Base-by-base conservation (phyloP, 805 yeast genomes). In the Candida mattraensis region DNA sequence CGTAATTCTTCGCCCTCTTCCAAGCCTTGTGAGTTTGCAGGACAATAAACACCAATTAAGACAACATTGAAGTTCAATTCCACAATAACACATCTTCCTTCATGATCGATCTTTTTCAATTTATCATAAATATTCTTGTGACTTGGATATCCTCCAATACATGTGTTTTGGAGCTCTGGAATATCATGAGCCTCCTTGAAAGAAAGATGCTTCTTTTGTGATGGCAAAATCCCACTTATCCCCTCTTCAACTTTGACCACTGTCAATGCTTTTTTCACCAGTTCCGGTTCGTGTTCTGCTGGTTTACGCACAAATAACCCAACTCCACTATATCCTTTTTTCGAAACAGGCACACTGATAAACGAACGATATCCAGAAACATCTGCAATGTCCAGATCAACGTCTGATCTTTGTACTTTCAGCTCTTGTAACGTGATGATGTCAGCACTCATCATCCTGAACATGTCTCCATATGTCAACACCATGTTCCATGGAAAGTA, bases 271-370 rank as follows among this genome's bases (percentile, higher is more conserved):
- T 56, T 53, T 34, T 50, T 55, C 2, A 63, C 36, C 15, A 44
- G 28, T 1, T 58, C 53, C 0, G 72, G 58, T 17, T 81, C 84
- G 8, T 57, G 59, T 0, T 59, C 61, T 1, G 53, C 48, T 1
- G 82, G 77, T 3, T 66, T 59, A 30, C 88, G 63, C 2, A 86
- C 70, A 61, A 86, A 91, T 3, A 91, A 74, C 0, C 89, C 95
- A 1, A 91, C 97, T 0, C 99, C 99, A 37, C 91, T 76, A 56
- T 93, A 93, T 0, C 98, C 98, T 52, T 79, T 84, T 54, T 78
- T 84, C 3, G 54, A 39, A 8, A 55, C 57, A 0, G 96, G 95
- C 9, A 87, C 63, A 0, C 91, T 69, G 21, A 87, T 74, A 49
- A 78, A 91, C 2, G 84, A 69, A 16, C 70, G 63, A 53, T 71